A percentile compares a stretch with the other conserved stretches of the same genome.
Evolutionary conservation across 169 alveolate genomes (phyloP).

Genomic region (Cyclospora cayetanensis): DNA sequence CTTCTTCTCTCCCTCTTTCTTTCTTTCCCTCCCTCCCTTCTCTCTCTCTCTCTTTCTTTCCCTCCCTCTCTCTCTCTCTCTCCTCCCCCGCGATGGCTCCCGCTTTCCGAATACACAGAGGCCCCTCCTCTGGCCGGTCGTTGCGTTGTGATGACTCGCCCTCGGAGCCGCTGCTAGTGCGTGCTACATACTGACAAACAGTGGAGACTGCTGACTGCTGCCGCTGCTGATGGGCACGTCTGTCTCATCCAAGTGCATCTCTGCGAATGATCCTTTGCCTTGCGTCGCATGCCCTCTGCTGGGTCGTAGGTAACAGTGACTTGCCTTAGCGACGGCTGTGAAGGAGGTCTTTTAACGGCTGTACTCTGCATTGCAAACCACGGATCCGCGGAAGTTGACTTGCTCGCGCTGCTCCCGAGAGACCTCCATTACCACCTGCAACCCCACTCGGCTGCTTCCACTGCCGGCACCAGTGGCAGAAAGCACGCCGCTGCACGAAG

Average conservation of each 20-base stretch:
- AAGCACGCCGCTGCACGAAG: not conserved
- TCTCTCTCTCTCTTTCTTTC: not conserved
- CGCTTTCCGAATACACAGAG: too few species aligned
- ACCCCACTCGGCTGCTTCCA: not conserved
- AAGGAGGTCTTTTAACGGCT: not conserved
- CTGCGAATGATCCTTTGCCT: too few species aligned
- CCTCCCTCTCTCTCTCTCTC: not conserved
- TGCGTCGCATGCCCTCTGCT: too few species aligned
- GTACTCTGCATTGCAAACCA: constrained; percentile 36
- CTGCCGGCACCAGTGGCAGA: not conserved
- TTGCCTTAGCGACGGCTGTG: not conserved
- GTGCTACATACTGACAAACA: too few species aligned
- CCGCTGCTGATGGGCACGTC: too few species aligned
- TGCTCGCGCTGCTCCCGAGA: constrained; percentile 34
- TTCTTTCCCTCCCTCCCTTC: not conserved
- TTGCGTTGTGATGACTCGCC: too few species aligned
- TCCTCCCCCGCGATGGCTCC: too few species aligned
- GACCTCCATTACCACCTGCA: constrained; percentile 1
- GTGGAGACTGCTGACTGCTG: too few species aligned
- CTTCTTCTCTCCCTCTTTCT: not conserved
- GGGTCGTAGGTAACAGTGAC: not conserved
- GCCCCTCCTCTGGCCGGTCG: too few species aligned
- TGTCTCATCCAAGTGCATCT: too few species aligned
- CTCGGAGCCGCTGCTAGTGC: too few species aligned
- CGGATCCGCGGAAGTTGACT: constrained; percentile 14